A percentile compares a stretch with the other conserved stretches of the same genome.
phyloP scores from a whole-genome alignment of 768 basidiomycete species.

The Mycena galopus region DNA sequence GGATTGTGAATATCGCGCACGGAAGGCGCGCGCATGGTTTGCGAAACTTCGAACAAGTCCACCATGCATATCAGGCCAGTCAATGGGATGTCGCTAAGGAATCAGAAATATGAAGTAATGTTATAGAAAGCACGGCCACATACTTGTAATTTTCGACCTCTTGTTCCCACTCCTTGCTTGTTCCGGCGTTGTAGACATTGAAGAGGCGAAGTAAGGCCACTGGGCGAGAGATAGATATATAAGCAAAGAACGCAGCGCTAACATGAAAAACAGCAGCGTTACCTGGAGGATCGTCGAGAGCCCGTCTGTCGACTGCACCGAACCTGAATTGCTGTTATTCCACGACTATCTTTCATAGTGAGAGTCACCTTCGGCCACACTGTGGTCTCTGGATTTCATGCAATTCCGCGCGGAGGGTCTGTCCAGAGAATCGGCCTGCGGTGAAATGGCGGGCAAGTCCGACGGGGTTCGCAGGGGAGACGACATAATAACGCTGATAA shows the following conservation, averaged over 20 bases:
- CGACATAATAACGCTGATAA: neutral
- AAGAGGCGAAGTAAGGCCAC: slow-evolving; percentile 64
- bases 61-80: slow-evolving; percentile 78
- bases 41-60: slow-evolving; percentile 63
- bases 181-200: slow-evolving; percentile 56
- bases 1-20: neutral
- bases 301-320: slow-evolving; percentile 73
- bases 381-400: slow-evolving; percentile 76
- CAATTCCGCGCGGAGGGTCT: slow-evolving; percentile 65
- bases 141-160: slow-evolving; percentile 69
- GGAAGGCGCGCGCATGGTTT: neutral
- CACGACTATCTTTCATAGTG: neutral
- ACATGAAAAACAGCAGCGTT: slow-evolving; percentile 32
- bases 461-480: slow-evolving; percentile 12
- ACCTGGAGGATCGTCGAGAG: slow-evolving; percentile 76
- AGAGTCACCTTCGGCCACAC: slow-evolving; percentile 71
- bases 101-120: slow-evolving; percentile 22
- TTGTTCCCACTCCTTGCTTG: slow-evolving; percentile 54
- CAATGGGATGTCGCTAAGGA: slow-evolving; percentile 62
- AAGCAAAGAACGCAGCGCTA: neutral
- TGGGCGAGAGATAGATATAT: too few species aligned
- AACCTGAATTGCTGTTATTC: slow-evolving; percentile 52
- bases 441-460: slow-evolving; percentile 61
- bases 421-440: slow-evolving; percentile 66
- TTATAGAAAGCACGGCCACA: slow-evolving; percentile 30